These are phyloP conservation scores for Colletotrichum trifolii DNA, from an alignment of 2,329 filamentous ascomycete species.

Conservation along the genomic window DNA sequence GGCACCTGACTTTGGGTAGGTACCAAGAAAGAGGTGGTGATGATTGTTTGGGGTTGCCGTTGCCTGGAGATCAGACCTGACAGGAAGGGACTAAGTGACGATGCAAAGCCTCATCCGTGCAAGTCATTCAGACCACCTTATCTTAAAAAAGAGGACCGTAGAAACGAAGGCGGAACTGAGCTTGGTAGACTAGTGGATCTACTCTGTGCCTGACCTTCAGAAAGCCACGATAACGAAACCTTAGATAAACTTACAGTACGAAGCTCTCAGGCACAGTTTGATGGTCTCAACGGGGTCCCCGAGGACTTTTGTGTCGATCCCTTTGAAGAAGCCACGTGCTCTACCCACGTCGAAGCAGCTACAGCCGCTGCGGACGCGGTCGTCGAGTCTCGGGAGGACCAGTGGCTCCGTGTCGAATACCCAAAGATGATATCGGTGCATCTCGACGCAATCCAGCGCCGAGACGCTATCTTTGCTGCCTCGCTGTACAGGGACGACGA, in stretches of 20 bases:
- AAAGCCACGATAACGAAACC: background rate
- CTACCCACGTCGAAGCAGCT: background rate
- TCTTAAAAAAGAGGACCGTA: too few relatives aligned
- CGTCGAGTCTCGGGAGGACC: slow-evolving; percentile 1
- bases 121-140: too few relatives aligned
- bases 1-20: too few relatives aligned
- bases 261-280: slow-evolving; percentile 1
- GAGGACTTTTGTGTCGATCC: slow-evolving; percentile 1
- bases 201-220: too few relatives aligned
- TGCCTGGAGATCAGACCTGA: too few relatives aligned
- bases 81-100: too few relatives aligned
- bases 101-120: too few relatives aligned
- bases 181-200: background rate
- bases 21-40: too few relatives aligned
- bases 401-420: slow-evolving; percentile 19
- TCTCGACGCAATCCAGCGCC: background rate
- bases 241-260: background rate
- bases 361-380: background rate
- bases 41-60: too few relatives aligned
- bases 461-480: background rate
- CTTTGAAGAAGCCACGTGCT: slow-evolving; percentile 13
- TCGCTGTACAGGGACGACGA: background rate
- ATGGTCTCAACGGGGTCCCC: slow-evolving; percentile 1
- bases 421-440: slow-evolving; percentile 24
- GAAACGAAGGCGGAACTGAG: background rate